Base-by-base conservation (phyloP, 768 basidiomycete species). In the Auricularia sp. region DNA sequence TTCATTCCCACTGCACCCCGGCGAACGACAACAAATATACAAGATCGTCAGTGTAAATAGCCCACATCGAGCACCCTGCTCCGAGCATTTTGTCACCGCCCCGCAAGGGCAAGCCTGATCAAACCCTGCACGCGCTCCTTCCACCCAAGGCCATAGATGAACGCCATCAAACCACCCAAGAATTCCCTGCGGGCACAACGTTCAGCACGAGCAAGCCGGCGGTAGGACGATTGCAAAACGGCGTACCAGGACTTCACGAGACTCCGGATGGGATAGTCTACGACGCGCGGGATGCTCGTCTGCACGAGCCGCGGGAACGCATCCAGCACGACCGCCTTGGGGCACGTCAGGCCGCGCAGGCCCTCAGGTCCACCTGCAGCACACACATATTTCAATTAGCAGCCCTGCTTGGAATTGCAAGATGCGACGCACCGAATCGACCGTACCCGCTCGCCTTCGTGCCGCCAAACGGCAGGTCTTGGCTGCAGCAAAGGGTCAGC, bases 391-490 rank as follows among this genome's bases (percentile, higher is more conserved):
- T 59, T 56, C 36, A 61, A 33, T 47, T 8, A 18, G 58, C 54
- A 59, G 66, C 67, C 54, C 36, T 39, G 24, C 45, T 14, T 7
- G 8, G 39, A 14, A 42, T 13, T 35, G 24, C 33, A 64, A 42
- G 1, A 72, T 3, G 47, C 6, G n/a, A 65, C 82, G 66, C 69
- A 88, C 92, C 92, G 70, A 99, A 97, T 67, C 97, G 85, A 5
- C 94, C 96, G 72, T 96, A 95, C 47, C 96, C 96, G 62, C 90
- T 93, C 36, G 81, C 81, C 75, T 98, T 99, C 56, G 84, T 83
- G 45, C 97, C 97, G 35, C 97, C 97, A 67, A 99, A 99, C 10
- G 97, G 96, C 67, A 96, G 80, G 71, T 94, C 90, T 81, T 99
- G 96, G 72, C 85, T 87, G 64, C 21, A 63, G 59, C 54, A 47